Conservation (phyloP, 1,284 basidiomycete species). For the Leccinum fallax region DNA sequence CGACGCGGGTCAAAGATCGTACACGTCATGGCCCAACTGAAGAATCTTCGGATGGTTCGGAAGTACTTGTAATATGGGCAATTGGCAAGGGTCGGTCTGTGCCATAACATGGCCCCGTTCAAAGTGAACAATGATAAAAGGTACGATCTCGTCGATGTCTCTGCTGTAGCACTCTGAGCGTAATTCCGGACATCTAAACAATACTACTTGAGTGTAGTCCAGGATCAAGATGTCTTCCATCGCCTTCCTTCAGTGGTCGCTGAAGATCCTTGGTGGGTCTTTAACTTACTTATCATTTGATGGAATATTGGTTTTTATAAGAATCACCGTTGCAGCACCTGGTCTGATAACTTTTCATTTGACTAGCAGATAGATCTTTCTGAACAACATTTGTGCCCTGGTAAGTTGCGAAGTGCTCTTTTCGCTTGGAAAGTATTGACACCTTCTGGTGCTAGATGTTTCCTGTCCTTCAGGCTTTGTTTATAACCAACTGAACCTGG, state of each 20-base stretch:
- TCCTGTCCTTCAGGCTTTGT: constrained; percentile 62
- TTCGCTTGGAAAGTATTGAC: neutral
- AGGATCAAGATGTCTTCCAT: neutral
- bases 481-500: constrained; percentile 88
- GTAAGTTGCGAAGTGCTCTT: constrained; percentile 8
- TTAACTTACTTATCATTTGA: neutral
- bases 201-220: constrained; percentile 4
- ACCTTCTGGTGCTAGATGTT: constrained; percentile 3
- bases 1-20: no score
- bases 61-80: neutral
- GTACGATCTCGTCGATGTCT: neutral
- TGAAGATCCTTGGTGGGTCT: constrained; percentile 9
- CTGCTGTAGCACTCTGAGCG: neutral
- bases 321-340: neutral
- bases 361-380: neutral
- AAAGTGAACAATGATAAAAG: constrained; percentile 19
- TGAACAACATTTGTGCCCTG: neutral
- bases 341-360: neutral
- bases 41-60: no score
- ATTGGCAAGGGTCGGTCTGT: constrained; percentile 17
- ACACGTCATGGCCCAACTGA: no score
- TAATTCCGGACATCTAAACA: neutral
- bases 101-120: neutral
- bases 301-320: constrained; percentile 2
- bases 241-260: neutral